These are phyloP conservation scores for Combretum micranthum DNA, from an alignment of 345 rosid genomes.

Conservation along the genomic window DNA sequence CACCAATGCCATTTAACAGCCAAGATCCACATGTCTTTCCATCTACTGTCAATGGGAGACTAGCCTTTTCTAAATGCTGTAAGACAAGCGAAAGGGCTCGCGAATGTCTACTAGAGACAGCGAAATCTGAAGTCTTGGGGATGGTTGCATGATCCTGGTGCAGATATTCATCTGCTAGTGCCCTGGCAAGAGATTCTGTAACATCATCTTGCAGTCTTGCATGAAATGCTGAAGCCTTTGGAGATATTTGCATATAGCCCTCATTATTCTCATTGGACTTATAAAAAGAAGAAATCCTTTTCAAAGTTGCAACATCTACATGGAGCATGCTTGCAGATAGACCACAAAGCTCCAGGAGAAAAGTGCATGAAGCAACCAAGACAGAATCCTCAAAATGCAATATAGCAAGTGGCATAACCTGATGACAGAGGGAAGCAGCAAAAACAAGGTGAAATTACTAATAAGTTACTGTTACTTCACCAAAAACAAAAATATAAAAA, in stretches of 20 bases:
- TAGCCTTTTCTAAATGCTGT: constrained; percentile 91
- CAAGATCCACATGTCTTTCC: constrained; percentile 89
- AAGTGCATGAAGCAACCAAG: constrained; percentile 83
- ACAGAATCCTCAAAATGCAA: constrained; percentile 73
- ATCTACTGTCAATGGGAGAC: constrained; percentile 59
- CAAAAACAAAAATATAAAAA: too few species aligned
- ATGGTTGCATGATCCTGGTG: constrained; percentile 36
- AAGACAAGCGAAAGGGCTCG: constrained; percentile 68
- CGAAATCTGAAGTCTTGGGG: constrained; percentile 23
- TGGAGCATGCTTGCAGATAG: constrained; percentile 77
- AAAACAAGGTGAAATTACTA: too few species aligned
- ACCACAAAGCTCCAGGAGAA: constrained; percentile 90
- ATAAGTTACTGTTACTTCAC: too few species aligned
- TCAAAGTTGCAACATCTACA: constrained; percentile 72
- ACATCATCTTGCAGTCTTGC: constrained; percentile 43
- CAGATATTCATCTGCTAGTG: constrained; percentile 76
- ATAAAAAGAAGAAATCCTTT: constrained; percentile 75
- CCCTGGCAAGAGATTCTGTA: constrained; percentile 76
- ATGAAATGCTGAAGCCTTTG: constrained; percentile 56
- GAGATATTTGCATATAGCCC: constrained; percentile 37
- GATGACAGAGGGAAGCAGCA: constrained; percentile 1
- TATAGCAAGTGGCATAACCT: constrained; percentile 92
- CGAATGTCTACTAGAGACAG: constrained; percentile 32
- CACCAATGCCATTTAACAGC: constrained; percentile 79
- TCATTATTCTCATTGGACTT: constrained; percentile 41